These are phyloP conservation scores for Erysimum cheiranthoides DNA, from an alignment of 345 rosid species.

Conservation along the genomic window DNA sequence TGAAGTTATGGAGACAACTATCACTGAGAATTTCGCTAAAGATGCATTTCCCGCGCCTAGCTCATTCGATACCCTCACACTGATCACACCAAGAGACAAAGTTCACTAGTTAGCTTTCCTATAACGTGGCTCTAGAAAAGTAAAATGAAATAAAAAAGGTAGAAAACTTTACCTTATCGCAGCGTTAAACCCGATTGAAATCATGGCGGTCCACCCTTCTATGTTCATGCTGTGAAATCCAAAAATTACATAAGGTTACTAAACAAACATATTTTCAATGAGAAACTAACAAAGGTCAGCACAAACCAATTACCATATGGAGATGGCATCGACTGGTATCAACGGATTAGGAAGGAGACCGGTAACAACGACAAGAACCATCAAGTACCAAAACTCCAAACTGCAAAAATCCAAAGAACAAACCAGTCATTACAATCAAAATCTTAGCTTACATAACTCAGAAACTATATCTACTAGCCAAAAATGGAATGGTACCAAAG, in stretches of 20 bases:
- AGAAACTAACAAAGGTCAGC: neutral
- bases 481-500: conserved; percentile 59
- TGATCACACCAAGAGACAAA: conserved; percentile 39
- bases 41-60: conserved; percentile 78
- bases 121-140: neutral
- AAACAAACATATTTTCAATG: neutral
- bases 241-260: neutral
- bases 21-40: conserved; percentile 68
- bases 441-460: neutral
- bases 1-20: conserved; percentile 79
- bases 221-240: conserved; percentile 75
- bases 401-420: conserved; percentile 49
- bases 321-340: conserved; percentile 87
- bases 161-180: conserved; percentile 69
- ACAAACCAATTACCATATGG: conserved; percentile 66
- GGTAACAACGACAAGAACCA: conserved; percentile 73
- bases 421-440: neutral
- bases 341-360: conserved; percentile 81
- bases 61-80: conserved; percentile 93
- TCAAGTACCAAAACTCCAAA: conserved; percentile 96
- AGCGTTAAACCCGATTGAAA: conserved; percentile 89
- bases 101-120: neutral
- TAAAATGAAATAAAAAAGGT: neutral
- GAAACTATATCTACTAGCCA: neutral
- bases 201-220: conserved; percentile 92